Percentiles rank a stretch among this genome's conserved stretches.
These are phyloP conservation scores for Ustilago tritici DNA, from an alignment of 1,284 basidiomycete species.

Conservation along the genomic window DNA sequence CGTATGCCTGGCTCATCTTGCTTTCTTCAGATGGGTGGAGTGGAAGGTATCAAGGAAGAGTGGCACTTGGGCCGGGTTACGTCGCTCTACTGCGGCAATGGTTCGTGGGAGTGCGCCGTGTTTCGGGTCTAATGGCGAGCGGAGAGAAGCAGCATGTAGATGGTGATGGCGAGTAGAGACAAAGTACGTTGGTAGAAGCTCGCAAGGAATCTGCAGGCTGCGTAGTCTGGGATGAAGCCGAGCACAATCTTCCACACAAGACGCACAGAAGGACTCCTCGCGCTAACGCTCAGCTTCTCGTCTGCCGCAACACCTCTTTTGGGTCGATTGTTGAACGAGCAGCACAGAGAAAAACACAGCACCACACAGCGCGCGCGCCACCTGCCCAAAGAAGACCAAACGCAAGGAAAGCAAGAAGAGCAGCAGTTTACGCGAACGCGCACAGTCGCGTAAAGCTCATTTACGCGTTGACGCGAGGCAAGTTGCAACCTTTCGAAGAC, in stretches of 20 bases:
- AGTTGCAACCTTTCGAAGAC: not conserved
- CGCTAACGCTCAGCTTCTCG: not conserved
- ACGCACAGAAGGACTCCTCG: not conserved
- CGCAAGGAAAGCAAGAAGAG: not conserved
- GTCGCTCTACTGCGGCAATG: not conserved
- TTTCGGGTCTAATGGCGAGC: not conserved
- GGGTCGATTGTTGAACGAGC: not conserved
- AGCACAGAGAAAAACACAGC: slow-evolving; percentile 26
- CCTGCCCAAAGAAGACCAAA: not conserved
- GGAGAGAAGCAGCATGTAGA: not conserved
- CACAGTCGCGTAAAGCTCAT: slow-evolving; percentile 24
- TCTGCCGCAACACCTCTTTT: not conserved
- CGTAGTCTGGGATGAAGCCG: not conserved
- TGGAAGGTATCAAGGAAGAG: not conserved
- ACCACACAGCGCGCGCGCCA: slow-evolving; percentile 18
- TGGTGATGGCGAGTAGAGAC: not conserved
- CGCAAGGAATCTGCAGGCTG: not conserved
- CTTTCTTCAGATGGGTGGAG: not conserved
- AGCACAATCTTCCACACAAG: not conserved
- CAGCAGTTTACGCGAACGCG: slow-evolving; percentile 33
- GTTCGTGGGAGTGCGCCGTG: not conserved
- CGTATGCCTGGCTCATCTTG: slow-evolving; percentile 48
- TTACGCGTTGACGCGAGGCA: slow-evolving; percentile 25
- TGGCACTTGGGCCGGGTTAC: slow-evolving; percentile 14
- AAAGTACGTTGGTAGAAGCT: not conserved